Percentiles rank a stretch among this genome's conserved stretches.
Conservation (phyloP, 1,284 basidiomycete genomes). For the Hymenochaete sp. region DNA sequence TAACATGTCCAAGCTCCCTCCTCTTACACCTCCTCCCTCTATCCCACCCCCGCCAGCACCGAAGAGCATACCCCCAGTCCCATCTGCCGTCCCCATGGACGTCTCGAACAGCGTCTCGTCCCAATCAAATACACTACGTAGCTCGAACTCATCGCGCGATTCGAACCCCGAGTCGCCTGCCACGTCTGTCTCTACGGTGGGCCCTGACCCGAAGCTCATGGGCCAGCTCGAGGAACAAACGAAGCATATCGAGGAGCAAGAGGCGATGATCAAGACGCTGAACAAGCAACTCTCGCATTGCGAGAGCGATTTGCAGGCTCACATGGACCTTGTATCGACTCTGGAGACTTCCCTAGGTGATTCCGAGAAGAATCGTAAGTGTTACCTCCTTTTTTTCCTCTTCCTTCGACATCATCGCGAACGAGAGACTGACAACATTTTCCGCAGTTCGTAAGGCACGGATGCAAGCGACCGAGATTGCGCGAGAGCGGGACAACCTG, state of each 20-base stretch:
- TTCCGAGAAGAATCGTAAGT: constrained; percentile 83
- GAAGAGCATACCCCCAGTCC: constrained; percentile 31
- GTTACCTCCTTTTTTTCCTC: constrained; percentile 1
- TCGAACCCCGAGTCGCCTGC: constrained; percentile 56
- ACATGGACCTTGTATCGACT: constrained; percentile 82
- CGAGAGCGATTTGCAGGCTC: constrained; percentile 82
- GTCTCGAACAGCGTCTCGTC: constrained; percentile 28
- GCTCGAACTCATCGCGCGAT: constrained; percentile 47
- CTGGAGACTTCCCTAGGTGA: constrained; percentile 80
- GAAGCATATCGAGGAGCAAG: constrained; percentile 74
- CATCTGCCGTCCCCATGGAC: constrained; percentile 13
- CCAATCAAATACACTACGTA: constrained; percentile 18
- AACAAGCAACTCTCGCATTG: constrained; percentile 89
- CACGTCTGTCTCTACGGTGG: constrained; percentile 41
- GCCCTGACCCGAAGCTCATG: constrained; percentile 45
- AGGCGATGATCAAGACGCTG: constrained; percentile 84
- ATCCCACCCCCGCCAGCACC: constrained; percentile 82
- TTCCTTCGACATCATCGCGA: constrained; percentile 14
- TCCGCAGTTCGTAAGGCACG: constrained; percentile 76
- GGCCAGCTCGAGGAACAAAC: constrained; percentile 63
- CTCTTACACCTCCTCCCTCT: constrained; percentile 81
- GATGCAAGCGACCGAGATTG: constrained; percentile 81
- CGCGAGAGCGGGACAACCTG: constrained; percentile 72
- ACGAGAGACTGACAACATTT: constrained; percentile 15
- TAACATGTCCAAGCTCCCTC: constrained; percentile 70